Conservation (phyloP, 345 rosid species). For the Eucalyptus curtisii region DNA sequence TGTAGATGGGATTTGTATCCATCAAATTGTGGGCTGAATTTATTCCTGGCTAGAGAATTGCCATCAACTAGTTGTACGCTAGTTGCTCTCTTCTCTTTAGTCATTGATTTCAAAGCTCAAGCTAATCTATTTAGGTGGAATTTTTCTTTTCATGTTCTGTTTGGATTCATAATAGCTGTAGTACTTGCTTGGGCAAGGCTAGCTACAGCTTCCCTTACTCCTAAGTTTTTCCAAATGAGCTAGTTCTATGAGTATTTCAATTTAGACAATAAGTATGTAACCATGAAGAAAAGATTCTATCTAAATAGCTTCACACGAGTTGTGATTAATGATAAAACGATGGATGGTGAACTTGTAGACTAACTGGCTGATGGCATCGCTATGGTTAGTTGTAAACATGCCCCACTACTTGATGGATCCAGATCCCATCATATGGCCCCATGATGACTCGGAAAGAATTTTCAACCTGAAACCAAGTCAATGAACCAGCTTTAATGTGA, state of each 20-base stretch:
- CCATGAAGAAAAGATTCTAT: background rate
- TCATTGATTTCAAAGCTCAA: background rate
- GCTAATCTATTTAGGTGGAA: background rate
- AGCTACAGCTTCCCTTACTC: background rate
- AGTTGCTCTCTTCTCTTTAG: background rate
- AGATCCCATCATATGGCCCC: background rate
- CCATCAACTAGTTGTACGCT: background rate
- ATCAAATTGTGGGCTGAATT: background rate
- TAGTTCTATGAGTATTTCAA: background rate
- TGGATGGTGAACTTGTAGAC: background rate
- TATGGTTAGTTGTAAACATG: background rate
- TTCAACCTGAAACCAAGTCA: background rate
- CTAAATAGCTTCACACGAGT: background rate
- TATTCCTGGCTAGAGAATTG: background rate
- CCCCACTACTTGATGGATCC: background rate
- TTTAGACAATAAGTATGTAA: background rate
- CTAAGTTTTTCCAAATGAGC: background rate
- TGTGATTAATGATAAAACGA: background rate
- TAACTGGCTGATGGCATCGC: background rate
- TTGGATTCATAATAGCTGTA: background rate
- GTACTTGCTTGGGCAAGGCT: background rate
- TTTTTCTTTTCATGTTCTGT: background rate
- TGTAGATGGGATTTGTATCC: background rate
- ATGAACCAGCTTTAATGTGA: background rate
- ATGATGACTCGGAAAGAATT: background rate